Evolutionary conservation across 2,329 filamentous ascomycete genomes (phyloP).

Genomic region (Daldinia eschscholtzii): DNA sequence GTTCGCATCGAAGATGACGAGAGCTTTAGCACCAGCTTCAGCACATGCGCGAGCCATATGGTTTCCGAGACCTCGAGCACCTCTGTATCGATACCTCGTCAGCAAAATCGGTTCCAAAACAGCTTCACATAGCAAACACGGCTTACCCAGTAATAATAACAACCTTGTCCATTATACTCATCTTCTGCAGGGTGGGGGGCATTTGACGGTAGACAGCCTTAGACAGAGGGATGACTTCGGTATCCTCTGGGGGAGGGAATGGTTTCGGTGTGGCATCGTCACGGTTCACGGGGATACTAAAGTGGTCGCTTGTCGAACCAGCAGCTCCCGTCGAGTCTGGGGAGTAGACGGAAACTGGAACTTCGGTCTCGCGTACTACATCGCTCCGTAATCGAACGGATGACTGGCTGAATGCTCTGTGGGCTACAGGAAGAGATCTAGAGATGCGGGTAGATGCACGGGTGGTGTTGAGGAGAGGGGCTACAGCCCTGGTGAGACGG

Average conservation of each 20-base stretch:
- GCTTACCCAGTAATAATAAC: constrained; percentile 78
- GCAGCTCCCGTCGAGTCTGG: constrained; percentile 61
- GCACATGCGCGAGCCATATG: constrained; percentile 83
- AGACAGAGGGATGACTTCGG: constrained; percentile 65
- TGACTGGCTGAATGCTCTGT: constrained; percentile 56
- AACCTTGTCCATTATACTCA: constrained; percentile 77
- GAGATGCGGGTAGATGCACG: constrained; percentile 43
- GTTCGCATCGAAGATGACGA: constrained; percentile 83
- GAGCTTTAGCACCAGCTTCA: constrained; percentile 79
- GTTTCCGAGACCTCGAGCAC: constrained; percentile 81
- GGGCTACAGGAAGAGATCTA: constrained; percentile 49
- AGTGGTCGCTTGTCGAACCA: constrained; percentile 61
- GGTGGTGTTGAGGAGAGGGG: constrained; percentile 47
- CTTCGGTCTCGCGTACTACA: constrained; percentile 68
- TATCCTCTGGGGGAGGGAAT: constrained; percentile 61
- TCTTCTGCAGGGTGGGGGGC: constrained; percentile 75
- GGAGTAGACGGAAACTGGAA: constrained; percentile 68
- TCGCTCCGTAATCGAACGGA: constrained; percentile 60
- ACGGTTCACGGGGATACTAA: constrained; percentile 66
- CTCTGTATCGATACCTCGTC: constrained; percentile 61
- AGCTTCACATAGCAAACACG: constrained; percentile 39
- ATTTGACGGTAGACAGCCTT: constrained; percentile 67
- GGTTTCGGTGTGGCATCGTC: constrained; percentile 59
- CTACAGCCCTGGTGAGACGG: constrained; percentile 50
- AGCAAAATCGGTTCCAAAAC: constrained; percentile 30